phyloP scores from a whole-genome alignment of 768 basidiomycete species.

The Suillus weaverae region DNA sequence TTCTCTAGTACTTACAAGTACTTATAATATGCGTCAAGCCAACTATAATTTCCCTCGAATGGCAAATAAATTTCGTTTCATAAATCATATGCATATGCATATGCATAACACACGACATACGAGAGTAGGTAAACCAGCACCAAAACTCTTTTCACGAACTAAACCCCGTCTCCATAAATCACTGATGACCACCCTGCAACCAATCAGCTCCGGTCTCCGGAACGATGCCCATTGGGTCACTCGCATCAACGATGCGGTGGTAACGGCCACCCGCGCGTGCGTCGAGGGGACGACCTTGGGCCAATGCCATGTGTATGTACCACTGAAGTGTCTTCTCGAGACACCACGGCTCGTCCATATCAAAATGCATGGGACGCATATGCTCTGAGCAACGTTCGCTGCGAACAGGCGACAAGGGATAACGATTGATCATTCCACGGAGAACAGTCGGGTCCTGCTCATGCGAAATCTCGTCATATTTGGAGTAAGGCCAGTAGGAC shows the following conservation, averaged over 20 bases:
- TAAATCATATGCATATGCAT: not conserved
- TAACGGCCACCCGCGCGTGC: conserved; percentile 9
- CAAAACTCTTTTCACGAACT: not conserved
- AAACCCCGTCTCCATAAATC: not conserved
- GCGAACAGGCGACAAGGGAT: conserved; percentile 3
- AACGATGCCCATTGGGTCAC: conserved; percentile 7
- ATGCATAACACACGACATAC: not conserved
- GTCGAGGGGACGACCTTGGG: conserved; percentile 13
- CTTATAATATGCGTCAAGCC: not conserved
- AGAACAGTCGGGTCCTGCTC: not conserved
- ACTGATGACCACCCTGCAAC: not conserved
- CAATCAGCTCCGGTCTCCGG: conserved; percentile 12
- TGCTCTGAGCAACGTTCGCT: not conserved
- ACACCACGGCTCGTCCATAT: conserved; percentile 5
- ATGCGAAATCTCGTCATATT: not conserved
- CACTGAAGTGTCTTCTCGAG: not conserved
- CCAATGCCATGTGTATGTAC: conserved; percentile 3
- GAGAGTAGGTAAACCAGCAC: not conserved
- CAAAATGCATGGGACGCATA: conserved; percentile 11
- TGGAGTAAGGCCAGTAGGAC: not conserved
- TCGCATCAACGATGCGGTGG: conserved; percentile 6
- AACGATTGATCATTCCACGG: conserved; percentile 1
- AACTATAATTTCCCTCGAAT: not conserved
- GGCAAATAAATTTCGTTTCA: not conserved
- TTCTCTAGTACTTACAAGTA: not conserved